phyloP scores from a whole-genome alignment of 2,329 filamentous ascomycete genomes.

The Ophiognomonia clavigignenti-juglandacearum region DNA sequence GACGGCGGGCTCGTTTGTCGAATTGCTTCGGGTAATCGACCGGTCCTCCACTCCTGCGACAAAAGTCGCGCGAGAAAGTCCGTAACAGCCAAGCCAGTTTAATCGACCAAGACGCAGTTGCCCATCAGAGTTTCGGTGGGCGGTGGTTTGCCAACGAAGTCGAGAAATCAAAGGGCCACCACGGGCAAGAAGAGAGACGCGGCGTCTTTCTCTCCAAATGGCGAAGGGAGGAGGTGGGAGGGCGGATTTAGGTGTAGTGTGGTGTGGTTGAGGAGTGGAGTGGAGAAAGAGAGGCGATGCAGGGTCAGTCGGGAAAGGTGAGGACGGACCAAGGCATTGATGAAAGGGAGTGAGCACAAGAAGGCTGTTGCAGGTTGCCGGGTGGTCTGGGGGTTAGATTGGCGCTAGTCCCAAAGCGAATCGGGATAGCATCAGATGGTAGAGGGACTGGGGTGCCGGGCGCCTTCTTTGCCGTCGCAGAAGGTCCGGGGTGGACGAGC shows the following conservation, averaged over 20 bases:
- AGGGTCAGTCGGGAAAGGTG: neutral
- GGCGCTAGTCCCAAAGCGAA: neutral
- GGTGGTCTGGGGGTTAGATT: neutral
- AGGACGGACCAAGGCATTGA: no score
- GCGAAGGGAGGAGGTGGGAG: neutral
- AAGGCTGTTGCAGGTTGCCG: no score
- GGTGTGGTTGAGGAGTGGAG: neutral
- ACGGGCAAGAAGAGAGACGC: no score
- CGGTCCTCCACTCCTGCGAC: constrained; percentile 1
- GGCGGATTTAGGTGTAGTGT: neutral
- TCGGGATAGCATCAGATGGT: no score
- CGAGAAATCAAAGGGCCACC: neutral
- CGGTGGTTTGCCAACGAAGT: neutral
- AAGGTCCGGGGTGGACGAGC: no score
- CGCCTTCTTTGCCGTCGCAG: no score
- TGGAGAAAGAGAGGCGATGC: neutral
- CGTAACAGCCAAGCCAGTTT: constrained; percentile 4
- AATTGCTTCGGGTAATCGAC: neutral
- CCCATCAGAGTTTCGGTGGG: neutral
- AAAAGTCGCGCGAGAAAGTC: constrained; percentile 7
- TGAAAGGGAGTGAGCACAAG: neutral
- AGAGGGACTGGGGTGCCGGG: no score
- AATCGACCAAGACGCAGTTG: neutral
- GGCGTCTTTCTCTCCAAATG: no score
- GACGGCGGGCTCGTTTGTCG: neutral